Conservation (phyloP, 805 yeast genomes). For the Candida chauliodis region DNA sequence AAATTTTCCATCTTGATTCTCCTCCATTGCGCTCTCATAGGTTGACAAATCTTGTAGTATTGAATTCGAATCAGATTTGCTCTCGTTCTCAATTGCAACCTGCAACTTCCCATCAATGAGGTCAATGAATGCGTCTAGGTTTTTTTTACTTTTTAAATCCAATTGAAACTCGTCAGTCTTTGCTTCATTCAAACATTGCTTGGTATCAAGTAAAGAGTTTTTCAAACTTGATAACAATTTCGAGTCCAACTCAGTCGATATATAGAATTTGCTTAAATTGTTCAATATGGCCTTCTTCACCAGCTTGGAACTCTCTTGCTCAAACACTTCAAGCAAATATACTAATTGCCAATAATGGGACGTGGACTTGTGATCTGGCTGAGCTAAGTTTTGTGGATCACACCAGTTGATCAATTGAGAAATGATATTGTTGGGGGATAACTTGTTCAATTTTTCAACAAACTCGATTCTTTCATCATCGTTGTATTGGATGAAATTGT, state of each 20-base stretch:
- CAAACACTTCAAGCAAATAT: constrained; percentile 51
- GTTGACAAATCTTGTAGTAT: background rate
- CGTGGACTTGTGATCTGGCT: constrained; percentile 41
- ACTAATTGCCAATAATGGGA: constrained; percentile 56
- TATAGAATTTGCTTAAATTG: constrained; percentile 45
- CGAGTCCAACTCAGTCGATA: constrained; percentile 26
- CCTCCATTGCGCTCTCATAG: no score
- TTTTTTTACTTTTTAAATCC: constrained; percentile 28
- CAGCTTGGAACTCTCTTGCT: constrained; percentile 47
- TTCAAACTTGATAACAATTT: constrained; percentile 28
- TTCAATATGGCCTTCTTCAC: constrained; percentile 51
- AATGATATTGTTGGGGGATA: constrained; percentile 46
- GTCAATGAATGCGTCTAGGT: constrained; percentile 28
- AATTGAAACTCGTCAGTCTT: constrained; percentile 26
- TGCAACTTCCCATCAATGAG: constrained; percentile 20
- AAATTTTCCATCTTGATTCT: no score
- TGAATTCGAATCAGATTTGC: constrained; percentile 8
- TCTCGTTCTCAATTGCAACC: constrained; percentile 21
- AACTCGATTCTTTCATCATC: constrained; percentile 64
- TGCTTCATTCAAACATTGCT: constrained; percentile 20
- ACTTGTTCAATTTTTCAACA: constrained; percentile 29
- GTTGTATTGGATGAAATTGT: constrained; percentile 5
- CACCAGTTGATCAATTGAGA: constrained; percentile 84
- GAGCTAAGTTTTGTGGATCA: constrained; percentile 67
- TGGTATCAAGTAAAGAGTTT: constrained; percentile 33